Base-by-base conservation (phyloP, 1,139 yeast genomes). In the Blastobotrys raffinosifermentans region DNA sequence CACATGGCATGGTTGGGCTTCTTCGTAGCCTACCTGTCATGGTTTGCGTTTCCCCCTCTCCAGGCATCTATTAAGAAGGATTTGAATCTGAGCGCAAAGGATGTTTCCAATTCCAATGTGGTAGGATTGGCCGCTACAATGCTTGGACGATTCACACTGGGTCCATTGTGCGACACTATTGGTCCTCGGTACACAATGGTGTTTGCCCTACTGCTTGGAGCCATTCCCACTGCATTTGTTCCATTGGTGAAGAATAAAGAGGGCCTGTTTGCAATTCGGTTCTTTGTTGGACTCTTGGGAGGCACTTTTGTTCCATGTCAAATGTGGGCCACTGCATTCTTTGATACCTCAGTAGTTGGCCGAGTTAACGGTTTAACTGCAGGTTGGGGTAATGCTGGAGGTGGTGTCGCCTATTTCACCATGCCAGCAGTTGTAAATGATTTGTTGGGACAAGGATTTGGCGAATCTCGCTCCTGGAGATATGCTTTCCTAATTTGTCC, bases 301-400 rank as follows among this genome's bases (percentile, higher is more conserved):
- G 61, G 61, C 5, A 52, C 60, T 15, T 59, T 58, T 37, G 54
- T 60, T 10, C 60, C 63, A n/a, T 60, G 64, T 36, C 60, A 58
- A 30, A 49, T 53, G 29, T 60, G 62, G 58, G 56, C 60, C 4
- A 55, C 61, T 1, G 41, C 48, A 2, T 60, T 59, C 40, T 60
- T 57, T 36, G 65, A 60, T 44, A 57, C 55, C 40, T 38, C 53
- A 6, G 51, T 60, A 20, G 61, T 60, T 8, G 64, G 64, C 3
- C 47, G 55, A 8, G 64, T 63, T 0, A 58, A 58, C 43, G 60
- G 64, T 2, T 41, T 60, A 19, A 59, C 57, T 19, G 65, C 57
- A 26, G 65, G 65, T n/a, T 59, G 62, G 60, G 64, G 64, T 36
- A 60, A 60, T 39, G 54, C 64, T 13, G 65, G 65, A 19, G 65